These are phyloP conservation scores for Sporothrix humicola DNA, from an alignment of 2,329 filamentous ascomycete species.

Conservation along the genomic window DNA sequence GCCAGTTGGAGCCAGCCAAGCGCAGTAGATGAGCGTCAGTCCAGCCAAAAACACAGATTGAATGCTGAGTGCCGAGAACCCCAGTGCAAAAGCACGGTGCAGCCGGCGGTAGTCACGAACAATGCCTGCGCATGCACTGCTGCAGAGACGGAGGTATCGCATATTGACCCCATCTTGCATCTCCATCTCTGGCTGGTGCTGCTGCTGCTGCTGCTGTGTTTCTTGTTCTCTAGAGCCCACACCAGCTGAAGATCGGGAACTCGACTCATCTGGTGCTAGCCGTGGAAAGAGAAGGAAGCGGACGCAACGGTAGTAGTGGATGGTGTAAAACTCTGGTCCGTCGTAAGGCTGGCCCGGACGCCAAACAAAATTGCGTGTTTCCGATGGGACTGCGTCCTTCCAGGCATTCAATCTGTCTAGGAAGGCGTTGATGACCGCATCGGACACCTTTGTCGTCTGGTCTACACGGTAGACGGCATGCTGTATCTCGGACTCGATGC, in stretches of 20 bases:
- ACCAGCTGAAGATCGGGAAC: neutral
- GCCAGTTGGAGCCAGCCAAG: neutral
- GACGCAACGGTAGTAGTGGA: neutral
- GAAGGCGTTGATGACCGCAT: neutral
- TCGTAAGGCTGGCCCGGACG: neutral
- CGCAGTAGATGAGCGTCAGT: neutral
- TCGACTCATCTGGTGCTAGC: neutral
- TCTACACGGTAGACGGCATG: neutral
- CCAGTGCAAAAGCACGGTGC: neutral
- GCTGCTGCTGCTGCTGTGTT: too few species aligned
- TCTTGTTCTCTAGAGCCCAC: too few species aligned
- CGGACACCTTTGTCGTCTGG: neutral
- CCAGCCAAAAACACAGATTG: neutral
- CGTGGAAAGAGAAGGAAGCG: conserved; percentile 3
- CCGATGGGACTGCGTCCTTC: neutral
- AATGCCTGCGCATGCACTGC: neutral
- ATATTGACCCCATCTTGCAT: conserved; percentile 4
- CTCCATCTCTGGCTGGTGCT: neutral
- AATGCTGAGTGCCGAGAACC: neutral
- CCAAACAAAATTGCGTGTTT: neutral
- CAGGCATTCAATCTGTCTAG: neutral
- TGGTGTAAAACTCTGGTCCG: neutral
- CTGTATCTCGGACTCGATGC: neutral
- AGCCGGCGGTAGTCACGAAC: neutral
- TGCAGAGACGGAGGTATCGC: neutral